phyloP scores from a whole-genome alignment of 2,329 filamentous ascomycete species.

The Escovopsis sp. region DNA sequence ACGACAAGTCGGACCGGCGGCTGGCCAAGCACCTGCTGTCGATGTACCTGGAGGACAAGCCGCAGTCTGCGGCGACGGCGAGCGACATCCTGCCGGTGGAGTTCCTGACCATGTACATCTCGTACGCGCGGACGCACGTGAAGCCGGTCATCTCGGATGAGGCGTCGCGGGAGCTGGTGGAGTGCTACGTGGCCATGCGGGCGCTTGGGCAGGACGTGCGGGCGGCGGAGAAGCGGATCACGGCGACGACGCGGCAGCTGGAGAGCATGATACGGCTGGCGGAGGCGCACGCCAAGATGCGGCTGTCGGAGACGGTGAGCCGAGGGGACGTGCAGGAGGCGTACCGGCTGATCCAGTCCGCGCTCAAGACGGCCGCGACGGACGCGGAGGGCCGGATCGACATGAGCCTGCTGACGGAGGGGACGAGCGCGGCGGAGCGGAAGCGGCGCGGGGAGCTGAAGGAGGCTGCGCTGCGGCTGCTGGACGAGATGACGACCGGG shows the following conservation, averaged over 20 bases:
- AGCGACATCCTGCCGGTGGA: constrained; percentile 82
- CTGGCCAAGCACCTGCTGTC: constrained; percentile 85
- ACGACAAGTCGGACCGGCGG: constrained; percentile 77
- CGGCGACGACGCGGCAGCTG: constrained; percentile 87
- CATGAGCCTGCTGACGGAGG: constrained; percentile 89
- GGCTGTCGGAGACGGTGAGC: constrained; percentile 62
- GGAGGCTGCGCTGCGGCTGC: constrained; percentile 53
- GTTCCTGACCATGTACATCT: constrained; percentile 93
- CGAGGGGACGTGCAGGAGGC: constrained; percentile 77
- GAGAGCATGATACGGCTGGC: constrained; percentile 97
- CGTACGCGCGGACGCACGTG: constrained; percentile 76
- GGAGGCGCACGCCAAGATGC: constrained; percentile 97
- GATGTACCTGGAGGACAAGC: constrained; percentile 92
- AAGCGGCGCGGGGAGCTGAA: constrained; percentile 74
- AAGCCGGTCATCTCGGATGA: constrained; percentile 69
- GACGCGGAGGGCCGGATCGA: constrained; percentile 88
- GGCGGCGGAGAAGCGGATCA: constrained; percentile 86
- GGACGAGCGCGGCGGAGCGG: constrained; percentile 78
- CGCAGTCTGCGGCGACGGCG: constrained; percentile 60
- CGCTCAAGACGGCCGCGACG: constrained; percentile 94
- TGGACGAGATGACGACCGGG: constrained; percentile 66
- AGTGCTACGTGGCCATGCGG: constrained; percentile 87
- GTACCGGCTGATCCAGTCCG: constrained; percentile 80
- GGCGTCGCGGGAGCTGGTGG: constrained; percentile 70
- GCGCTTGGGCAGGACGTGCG: constrained; percentile 81